Evolutionary conservation across 2,329 filamentous ascomycete genomes (phyloP).

Genomic region (Aspergillus melleus): DNA sequence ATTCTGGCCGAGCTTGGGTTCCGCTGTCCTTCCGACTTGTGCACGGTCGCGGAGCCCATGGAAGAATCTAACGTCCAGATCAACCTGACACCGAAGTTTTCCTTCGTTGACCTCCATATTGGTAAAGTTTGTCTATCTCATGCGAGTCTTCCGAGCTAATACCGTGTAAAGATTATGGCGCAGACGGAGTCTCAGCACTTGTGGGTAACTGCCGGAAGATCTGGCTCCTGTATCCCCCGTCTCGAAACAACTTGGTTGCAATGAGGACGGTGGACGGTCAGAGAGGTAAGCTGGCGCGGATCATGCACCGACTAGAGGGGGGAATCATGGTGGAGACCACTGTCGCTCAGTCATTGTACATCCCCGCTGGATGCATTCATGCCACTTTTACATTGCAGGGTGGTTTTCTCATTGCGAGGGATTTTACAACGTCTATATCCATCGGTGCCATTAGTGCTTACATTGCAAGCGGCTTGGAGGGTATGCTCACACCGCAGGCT

Average conservation of each 20-base stretch:
- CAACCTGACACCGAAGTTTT: not conserved
- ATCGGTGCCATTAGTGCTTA: not conserved
- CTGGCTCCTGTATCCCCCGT: conserved; percentile 1
- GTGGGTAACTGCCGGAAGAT: not conserved
- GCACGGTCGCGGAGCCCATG: not conserved
- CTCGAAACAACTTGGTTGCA: not conserved
- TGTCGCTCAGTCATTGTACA: not conserved
- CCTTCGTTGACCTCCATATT: not conserved
- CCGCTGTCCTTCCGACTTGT: not conserved
- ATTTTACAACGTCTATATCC: not conserved
- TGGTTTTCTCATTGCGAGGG: not conserved
- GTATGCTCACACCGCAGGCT: not conserved
- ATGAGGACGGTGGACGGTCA: not conserved
- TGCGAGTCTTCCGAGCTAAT: not conserved
- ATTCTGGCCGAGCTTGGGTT: not conserved
- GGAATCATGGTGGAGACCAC: not conserved
- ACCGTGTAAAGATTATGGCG: not conserved
- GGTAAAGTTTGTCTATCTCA: not conserved
- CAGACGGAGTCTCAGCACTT: not conserved
- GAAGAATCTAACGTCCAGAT: not conserved
- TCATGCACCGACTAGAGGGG: not conserved
- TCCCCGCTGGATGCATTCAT: not conserved
- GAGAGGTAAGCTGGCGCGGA: not conserved
- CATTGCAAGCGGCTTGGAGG: not conserved
- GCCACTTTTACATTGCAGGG: not conserved